These are phyloP conservation scores for Candida coleopterorum DNA, from an alignment of 805 yeast genomes.

Conservation along the genomic window DNA sequence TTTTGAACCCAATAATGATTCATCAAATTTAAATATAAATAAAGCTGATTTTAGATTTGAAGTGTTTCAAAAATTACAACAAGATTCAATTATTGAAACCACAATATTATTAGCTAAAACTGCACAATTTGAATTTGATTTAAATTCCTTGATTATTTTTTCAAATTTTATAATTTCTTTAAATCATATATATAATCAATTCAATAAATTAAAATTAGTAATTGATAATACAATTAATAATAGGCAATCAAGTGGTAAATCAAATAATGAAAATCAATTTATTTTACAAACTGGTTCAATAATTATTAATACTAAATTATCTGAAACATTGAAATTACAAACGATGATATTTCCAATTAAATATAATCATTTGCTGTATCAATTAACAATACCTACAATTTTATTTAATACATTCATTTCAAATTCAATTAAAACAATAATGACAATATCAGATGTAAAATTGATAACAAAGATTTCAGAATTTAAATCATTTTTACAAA, in stretches of 20 bases:
- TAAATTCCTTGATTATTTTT: slow-evolving; percentile 19
- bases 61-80: slow-evolving; percentile 21
- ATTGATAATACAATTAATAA: slow-evolving; percentile 7
- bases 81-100: slow-evolving; percentile 19
- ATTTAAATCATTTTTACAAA: slow-evolving; percentile 19
- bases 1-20: slow-evolving; percentile 14
- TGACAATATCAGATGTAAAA: slow-evolving; percentile 21
- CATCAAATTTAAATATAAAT: slow-evolving; percentile 6
- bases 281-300: slow-evolving; percentile 39
- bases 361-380: slow-evolving; percentile 30
- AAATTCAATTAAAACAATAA: slow-evolving; percentile 11
- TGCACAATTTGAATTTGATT: slow-evolving; percentile 21
- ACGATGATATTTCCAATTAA: slow-evolving; percentile 41
- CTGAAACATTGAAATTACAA: slow-evolving; percentile 15
- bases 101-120: slow-evolving; percentile 44
- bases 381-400: slow-evolving; percentile 30
- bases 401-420: slow-evolving; percentile 13
- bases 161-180: slow-evolving; percentile 22
- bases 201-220: slow-evolving; percentile 10
- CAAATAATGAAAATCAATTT: slow-evolving; percentile 16
- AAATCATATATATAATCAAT: slow-evolving; percentile 19
- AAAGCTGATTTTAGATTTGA: slow-evolving; percentile 55
- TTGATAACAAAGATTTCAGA: slow-evolving; percentile 20
- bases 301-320: slow-evolving; percentile 18
- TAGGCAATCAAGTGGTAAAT: not conserved